A percentile compares a stretch with the other conserved stretches of the same genome.
phyloP scores from a whole-genome alignment of 2,329 filamentous ascomycete genomes.

The Diaporthe nobilis region DNA sequence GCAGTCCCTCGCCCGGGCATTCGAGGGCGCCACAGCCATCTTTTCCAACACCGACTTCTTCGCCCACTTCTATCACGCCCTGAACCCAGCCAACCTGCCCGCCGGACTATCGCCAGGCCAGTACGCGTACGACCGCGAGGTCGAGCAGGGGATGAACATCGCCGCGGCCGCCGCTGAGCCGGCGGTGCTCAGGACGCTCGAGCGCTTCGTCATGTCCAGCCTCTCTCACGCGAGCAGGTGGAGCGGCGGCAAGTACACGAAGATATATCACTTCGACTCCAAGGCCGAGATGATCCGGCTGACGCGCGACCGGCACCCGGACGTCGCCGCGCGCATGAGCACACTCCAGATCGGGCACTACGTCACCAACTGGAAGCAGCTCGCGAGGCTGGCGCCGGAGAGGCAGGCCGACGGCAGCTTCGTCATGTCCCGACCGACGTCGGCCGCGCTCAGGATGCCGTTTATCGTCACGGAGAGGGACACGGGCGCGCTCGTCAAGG shows the following conservation, averaged over 20 bases:
- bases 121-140: conserved; percentile 38
- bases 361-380: conserved; percentile 36
- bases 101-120: not conserved
- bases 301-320: conserved; percentile 27
- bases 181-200: conserved; percentile 31
- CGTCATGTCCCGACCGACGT: conserved; percentile 14
- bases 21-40: conserved; percentile 38
- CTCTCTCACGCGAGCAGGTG: conserved; percentile 35
- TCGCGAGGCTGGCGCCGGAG: conserved; percentile 36
- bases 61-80: conserved; percentile 8
- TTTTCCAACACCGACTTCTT: conserved; percentile 44
- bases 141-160: conserved; percentile 47
- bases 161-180: conserved; percentile 43
- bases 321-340: conserved; percentile 34
- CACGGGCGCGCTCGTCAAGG: conserved; percentile 15
- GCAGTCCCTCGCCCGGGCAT: conserved; percentile 36
- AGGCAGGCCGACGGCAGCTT: conserved; percentile 37
- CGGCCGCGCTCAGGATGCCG: conserved; percentile 1
- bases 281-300: conserved; percentile 40
- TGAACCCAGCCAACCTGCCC: conserved; percentile 5
- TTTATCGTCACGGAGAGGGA: conserved; percentile 10
- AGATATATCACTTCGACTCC: conserved; percentile 42
- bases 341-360: conserved; percentile 41
- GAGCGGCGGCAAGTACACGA: conserved; percentile 40
- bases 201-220: conserved; percentile 42